Percentiles rank a stretch among this genome's conserved stretches.
Evolutionary conservation across 768 basidiomycete genomes (phyloP).

Genomic region (Gymnopilus junonius): DNA sequence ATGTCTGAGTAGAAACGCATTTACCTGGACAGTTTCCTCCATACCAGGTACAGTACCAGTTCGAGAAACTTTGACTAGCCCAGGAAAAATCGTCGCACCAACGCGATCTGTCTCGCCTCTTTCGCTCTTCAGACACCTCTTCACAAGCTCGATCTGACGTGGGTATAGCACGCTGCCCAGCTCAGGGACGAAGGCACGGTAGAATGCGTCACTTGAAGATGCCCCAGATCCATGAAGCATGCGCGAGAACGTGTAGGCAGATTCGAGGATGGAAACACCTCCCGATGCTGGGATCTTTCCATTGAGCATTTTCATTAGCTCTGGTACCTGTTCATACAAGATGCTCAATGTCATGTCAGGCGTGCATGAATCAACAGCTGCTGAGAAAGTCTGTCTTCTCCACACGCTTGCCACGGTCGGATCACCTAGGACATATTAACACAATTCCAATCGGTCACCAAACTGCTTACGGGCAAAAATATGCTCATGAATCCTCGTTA

Average conservation of each 20-base stretch:
- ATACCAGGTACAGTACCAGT: conserved; percentile 39
- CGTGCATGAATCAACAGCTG: conserved; percentile 79
- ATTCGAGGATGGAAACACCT: conserved; percentile 64
- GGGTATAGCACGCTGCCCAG: conserved; percentile 76
- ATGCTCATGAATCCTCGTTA: conserved; percentile 88
- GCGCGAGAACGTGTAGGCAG: conserved; percentile 80
- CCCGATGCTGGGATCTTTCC: conserved; percentile 45
- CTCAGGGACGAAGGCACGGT: conserved; percentile 87
- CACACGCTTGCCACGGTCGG: conserved; percentile 89
- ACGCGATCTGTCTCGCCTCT: conserved; percentile 73
- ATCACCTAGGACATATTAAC: conserved; percentile 55
- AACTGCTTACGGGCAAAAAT: conserved; percentile 74
- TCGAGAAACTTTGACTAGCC: conserved; percentile 79
- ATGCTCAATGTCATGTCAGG: conserved; percentile 71
- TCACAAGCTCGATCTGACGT: conserved; percentile 82
- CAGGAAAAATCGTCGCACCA: conserved; percentile 87
- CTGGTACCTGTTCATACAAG: conserved; percentile 72
- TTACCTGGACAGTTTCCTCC: conserved; percentile 57
- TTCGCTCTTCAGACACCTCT: conserved; percentile 80
- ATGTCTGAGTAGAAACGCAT: conserved; percentile 10
- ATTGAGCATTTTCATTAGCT: conserved; percentile 59
- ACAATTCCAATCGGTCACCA: conserved; percentile 1
- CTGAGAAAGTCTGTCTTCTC: conserved; percentile 89
- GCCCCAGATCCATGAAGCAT: conserved; percentile 81
- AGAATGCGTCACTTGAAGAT: conserved; percentile 73